Base-by-base conservation (phyloP, 202 grass and related monocot genomes). In the Musa balbisiana region DNA sequence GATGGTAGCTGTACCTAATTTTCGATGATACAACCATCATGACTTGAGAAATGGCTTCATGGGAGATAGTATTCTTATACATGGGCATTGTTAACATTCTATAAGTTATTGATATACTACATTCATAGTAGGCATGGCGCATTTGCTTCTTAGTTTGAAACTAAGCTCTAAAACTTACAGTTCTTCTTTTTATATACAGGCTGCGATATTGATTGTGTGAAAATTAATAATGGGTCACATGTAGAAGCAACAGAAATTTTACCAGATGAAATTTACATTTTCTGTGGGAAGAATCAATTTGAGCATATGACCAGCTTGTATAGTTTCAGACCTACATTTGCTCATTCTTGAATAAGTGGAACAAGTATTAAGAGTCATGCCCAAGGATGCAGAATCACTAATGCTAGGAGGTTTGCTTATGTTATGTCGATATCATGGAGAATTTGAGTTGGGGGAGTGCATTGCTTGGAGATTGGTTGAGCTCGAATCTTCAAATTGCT, bases 381-480 rank as follows among this genome's bases (percentile, higher is more conserved):
- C 87, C 8, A 84, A 79, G 13, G 85, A 92, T 62, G n/a, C 83
- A 49, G 84, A 85, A 69, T 72, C 77, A 29, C 77, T 67, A 0
- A 84, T 84, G 53, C 55, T 92, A 56, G 84, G 87, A 29, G 77
- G 77, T 52, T 83, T 92, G 78, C 87, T 92, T 53, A 87, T 84
- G 11, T 73, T 92, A 52, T 92, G 84, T 73, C 71, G 83, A 14
- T 92, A 85, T 69, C 50, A 53, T 25, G 85, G 78, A 43, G 87
- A 83, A 3, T 87, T 85, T 69, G 80, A 84, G 82, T 76, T 80
- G 50, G 90, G 81, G 51, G 90, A 92, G 76, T 67, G 66, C 52
- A 87, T 92, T 68, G 82, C 85, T 50, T 73, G 85, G 59, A 83
- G 90, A 62, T 83, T 92, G 76, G 85, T 92, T 2, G 87, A 92